Percentiles rank a stretch among this genome's conserved stretches.
Conservation (phyloP, 257 asterid genomes). For the Jacaranda copaia region DNA sequence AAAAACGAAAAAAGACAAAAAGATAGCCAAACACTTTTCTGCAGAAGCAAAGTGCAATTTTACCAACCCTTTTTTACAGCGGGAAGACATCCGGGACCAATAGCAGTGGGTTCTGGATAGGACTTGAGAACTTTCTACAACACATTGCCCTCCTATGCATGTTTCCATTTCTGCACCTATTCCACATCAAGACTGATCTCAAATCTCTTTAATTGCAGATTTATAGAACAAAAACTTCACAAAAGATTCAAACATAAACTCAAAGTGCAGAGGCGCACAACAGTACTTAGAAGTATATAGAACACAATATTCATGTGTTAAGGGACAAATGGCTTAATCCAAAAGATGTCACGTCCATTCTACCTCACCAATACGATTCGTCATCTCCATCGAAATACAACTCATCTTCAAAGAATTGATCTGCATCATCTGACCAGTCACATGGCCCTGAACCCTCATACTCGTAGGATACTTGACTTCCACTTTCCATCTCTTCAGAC, state of each 20-base stretch:
- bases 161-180: too few relatives aligned
- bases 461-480: slow-evolving; percentile 36
- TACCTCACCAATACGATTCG: slow-evolving; percentile 37
- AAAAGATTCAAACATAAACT: not conserved
- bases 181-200: too few relatives aligned
- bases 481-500: slow-evolving; percentile 44
- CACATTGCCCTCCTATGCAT: too few relatives aligned
- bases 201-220: too few relatives aligned
- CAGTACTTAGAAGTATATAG: not conserved
- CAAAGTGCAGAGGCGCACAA: not conserved
- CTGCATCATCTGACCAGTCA: slow-evolving; percentile 46
- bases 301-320: slow-evolving; percentile 8
- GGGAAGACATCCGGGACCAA: too few relatives aligned
- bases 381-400: slow-evolving; percentile 35
- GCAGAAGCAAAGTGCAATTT: too few relatives aligned
- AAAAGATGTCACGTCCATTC: slow-evolving; percentile 31
- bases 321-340: not conserved
- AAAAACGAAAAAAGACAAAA: too few relatives aligned
- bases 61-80: too few relatives aligned
- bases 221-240: too few relatives aligned
- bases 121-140: too few relatives aligned
- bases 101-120: not conserved
- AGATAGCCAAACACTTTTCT: too few relatives aligned
- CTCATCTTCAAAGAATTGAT: slow-evolving; percentile 40
- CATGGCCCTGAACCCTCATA: slow-evolving; percentile 20